Evolutionary conservation across 495 filamentous ascomycete genomes (phyloP).

Genomic region (Penicillium soppii): DNA sequence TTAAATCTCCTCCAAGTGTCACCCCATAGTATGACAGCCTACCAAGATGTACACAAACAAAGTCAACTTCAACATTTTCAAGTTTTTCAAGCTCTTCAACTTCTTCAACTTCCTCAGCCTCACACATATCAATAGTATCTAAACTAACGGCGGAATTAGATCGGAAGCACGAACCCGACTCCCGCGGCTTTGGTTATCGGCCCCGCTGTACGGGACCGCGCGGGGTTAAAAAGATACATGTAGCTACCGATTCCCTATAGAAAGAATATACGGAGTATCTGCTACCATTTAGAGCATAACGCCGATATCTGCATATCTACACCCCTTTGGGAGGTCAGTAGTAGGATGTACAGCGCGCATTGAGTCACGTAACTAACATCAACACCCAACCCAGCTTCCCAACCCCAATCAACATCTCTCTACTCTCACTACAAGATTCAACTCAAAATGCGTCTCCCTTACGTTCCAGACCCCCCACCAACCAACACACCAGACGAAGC

Average conservation of each 20-base stretch:
- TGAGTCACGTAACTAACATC: not conserved
- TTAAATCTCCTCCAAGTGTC: too few species aligned
- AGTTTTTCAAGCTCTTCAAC: too few species aligned
- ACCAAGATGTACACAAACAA: too few species aligned
- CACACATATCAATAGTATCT: not conserved
- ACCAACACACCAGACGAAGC: slow-evolving; percentile 43
- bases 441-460: slow-evolving; percentile 68
- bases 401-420: not conserved
- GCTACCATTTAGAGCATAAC: too few species aligned
- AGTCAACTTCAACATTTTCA: too few species aligned
- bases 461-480: slow-evolving; percentile 58
- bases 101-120: not conserved
- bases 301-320: not conserved
- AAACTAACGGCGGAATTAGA: not conserved
- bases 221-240: slow-evolving; percentile 17
- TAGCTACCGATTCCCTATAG: not conserved
- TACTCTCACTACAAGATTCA: not conserved
- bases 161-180: slow-evolving; percentile 9
- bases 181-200: slow-evolving; percentile 15
- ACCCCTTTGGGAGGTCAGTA: too few species aligned
- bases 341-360: not conserved
- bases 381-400: too few species aligned
- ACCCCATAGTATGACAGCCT: too few species aligned
- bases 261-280: not conserved
- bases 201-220: slow-evolving; percentile 14